Percentiles rank a stretch among this genome's conserved stretches.
Evolutionary conservation across 495 filamentous ascomycete species (phyloP).

Genomic region (Hyaloscypha hepaticicola): DNA sequence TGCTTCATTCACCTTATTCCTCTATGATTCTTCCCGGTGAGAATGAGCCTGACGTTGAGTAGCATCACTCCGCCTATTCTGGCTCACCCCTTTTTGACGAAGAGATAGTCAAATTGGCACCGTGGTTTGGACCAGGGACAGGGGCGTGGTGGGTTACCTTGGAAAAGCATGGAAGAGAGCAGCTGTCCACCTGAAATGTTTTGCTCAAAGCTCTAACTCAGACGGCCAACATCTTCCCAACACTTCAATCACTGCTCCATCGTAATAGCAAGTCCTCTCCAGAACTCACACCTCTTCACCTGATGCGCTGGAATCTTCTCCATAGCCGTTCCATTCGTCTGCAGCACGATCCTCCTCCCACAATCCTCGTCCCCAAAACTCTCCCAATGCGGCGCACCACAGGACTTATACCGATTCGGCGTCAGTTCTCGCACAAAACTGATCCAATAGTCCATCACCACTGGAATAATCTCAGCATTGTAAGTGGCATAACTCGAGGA

Average conservation of each 20-base stretch:
- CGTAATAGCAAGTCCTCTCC: slow-evolving; percentile 13
- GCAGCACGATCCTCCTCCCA: slow-evolving; percentile 48
- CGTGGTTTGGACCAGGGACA: no score
- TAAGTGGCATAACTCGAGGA: slow-evolving; percentile 49
- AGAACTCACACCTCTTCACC: slow-evolving; percentile 17
- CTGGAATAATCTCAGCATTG: slow-evolving; percentile 32
- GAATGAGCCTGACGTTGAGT: no score
- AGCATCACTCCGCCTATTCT: no score
- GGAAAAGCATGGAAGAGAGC: no score
- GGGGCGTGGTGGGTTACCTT: no score
- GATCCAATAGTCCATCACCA: slow-evolving; percentile 67
- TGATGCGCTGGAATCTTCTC: slow-evolving; percentile 17
- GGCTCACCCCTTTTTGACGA: no score
- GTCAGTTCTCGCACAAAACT: slow-evolving; percentile 61
- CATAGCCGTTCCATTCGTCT: slow-evolving; percentile 48
- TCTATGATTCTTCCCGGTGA: no score
- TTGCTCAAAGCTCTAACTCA: no score
- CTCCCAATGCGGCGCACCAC: slow-evolving; percentile 47
- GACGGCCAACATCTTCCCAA: no score
- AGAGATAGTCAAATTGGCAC: no score
- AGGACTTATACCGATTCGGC: slow-evolving; percentile 53
- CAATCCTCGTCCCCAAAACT: slow-evolving; percentile 30
- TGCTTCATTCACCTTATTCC: no score
- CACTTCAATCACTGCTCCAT: slow-evolving; percentile 10
- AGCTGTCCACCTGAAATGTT: no score